phyloP scores from a whole-genome alignment of 768 basidiomycete species.

The Pulveroboletus sp. region DNA sequence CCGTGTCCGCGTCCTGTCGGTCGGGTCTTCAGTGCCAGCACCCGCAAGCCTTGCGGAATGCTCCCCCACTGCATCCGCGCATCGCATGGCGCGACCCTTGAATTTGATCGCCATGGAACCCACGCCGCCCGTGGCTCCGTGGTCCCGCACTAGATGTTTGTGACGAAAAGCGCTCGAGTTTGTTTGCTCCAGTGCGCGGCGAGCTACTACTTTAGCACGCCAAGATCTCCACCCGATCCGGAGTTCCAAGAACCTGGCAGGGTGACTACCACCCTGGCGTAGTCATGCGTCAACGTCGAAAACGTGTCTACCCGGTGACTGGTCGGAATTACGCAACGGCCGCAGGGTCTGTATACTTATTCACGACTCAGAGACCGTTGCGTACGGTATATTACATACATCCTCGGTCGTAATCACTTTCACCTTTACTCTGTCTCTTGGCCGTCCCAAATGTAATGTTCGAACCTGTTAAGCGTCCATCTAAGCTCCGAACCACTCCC shows the following conservation, averaged over 20 bases:
- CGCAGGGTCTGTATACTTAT: constrained; percentile 3
- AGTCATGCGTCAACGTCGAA: constrained; percentile 24
- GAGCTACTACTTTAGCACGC: background rate
- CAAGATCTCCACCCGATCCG: constrained; percentile 22
- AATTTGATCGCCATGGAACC: constrained; percentile 25
- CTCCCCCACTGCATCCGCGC: constrained; percentile 1
- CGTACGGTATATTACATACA: constrained; percentile 9
- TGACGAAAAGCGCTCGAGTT: constrained; percentile 3
- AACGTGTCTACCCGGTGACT: constrained; percentile 22
- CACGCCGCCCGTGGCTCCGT: constrained; percentile 15
- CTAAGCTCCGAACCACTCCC: constrained; percentile 56
- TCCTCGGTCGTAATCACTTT: constrained; percentile 4
- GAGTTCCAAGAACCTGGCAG: background rate
- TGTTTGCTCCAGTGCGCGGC: constrained; percentile 1
- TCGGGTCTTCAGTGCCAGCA: background rate
- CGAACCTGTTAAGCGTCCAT: constrained; percentile 71
- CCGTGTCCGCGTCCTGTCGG: constrained; percentile 6
- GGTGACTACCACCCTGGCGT: background rate
- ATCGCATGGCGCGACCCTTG: constrained; percentile 12
- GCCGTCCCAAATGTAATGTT: constrained; percentile 73
- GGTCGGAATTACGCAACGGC: too few species aligned
- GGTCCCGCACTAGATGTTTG: background rate
- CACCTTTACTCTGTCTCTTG: constrained; percentile 29
- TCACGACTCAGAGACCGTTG: constrained; percentile 13
- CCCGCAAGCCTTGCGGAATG: constrained; percentile 2